phyloP scores from a whole-genome alignment of 2,329 filamentous ascomycete genomes.

The Stagonosporopsis cucurbitacearum region DNA sequence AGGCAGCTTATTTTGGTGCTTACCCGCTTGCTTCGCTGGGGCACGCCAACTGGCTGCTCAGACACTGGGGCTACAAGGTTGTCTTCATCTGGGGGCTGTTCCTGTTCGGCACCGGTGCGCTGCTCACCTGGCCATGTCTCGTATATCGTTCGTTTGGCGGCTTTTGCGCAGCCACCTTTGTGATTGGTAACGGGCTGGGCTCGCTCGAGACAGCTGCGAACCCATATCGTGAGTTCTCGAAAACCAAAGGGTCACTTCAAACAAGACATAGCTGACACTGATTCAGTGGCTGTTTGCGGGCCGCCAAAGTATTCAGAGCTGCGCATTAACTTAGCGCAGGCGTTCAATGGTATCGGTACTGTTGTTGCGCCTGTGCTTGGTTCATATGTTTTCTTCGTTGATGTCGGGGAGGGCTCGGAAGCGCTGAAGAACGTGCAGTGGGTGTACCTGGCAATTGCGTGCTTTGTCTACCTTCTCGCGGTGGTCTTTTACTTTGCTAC shows the following conservation, averaged over 20 bases:
- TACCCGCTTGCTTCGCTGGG: conserved; percentile 58
- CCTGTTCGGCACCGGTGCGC: conserved; percentile 63
- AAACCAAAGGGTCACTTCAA: not conserved
- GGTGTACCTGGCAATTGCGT: conserved; percentile 68
- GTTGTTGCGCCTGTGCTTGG: conserved; percentile 66
- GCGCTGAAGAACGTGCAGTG: conserved; percentile 67
- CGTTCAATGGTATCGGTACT: conserved; percentile 65
- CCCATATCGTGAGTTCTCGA: conserved; percentile 42
- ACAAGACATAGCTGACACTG: conserved; percentile 23
- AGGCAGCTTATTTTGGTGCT: conserved; percentile 59
- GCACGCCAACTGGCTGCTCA: conserved; percentile 57
- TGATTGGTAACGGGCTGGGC: conserved; percentile 60
- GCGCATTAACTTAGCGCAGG: conserved; percentile 65
- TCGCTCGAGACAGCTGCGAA: conserved; percentile 67
- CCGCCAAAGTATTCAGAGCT: conserved; percentile 66
- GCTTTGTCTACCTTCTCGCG: conserved; percentile 64
- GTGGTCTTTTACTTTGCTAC: conserved; percentile 63
- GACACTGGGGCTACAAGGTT: conserved; percentile 57
- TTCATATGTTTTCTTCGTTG: conserved; percentile 67
- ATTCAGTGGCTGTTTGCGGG: conserved; percentile 56
- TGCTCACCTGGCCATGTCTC: conserved; percentile 66
- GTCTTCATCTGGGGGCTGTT: conserved; percentile 60
- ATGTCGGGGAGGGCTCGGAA: conserved; percentile 57
- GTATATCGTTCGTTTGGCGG: conserved; percentile 63
- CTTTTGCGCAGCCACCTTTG: conserved; percentile 66